These are phyloP conservation scores for Sphagnum tenellum DNA, from an alignment of 225 moss, liverwort and hornwort genomes.

Conservation along the genomic window DNA sequence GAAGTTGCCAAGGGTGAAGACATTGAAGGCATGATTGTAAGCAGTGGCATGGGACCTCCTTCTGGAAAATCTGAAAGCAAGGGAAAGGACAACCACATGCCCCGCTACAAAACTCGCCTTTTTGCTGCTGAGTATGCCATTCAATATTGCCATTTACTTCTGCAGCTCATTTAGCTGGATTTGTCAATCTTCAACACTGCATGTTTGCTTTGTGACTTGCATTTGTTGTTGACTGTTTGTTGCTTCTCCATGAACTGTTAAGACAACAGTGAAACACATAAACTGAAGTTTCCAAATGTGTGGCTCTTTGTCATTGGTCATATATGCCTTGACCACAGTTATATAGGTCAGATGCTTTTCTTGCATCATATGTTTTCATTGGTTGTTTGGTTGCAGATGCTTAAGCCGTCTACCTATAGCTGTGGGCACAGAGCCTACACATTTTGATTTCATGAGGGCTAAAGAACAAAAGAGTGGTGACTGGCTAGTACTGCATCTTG, in stretches of 20 bases:
- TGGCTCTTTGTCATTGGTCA: no score
- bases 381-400: constrained; percentile 24
- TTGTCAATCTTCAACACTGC: neutral
- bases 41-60: constrained; percentile 32
- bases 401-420: constrained; percentile 81
- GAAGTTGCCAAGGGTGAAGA: constrained; percentile 66
- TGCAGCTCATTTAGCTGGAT: neutral
- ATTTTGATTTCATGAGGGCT: constrained; percentile 77
- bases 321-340: no score
- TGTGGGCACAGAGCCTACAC: constrained; percentile 72
- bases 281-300: no score
- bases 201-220: no score
- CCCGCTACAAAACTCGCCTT: constrained; percentile 88
- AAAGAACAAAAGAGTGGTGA: constrained; percentile 66
- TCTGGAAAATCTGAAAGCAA: constrained; percentile 45
- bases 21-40: constrained; percentile 90
- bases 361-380: no score
- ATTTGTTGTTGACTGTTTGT: no score
- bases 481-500: constrained; percentile 95
- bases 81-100: constrained; percentile 69
- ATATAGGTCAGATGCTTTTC: no score
- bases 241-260: no score
- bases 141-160: constrained; percentile 13
- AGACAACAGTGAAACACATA: no score
- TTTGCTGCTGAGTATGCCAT: constrained; percentile 89